Conservation (phyloP, 805 yeast genomes). For the Lipomyces starkeyi region DNA sequence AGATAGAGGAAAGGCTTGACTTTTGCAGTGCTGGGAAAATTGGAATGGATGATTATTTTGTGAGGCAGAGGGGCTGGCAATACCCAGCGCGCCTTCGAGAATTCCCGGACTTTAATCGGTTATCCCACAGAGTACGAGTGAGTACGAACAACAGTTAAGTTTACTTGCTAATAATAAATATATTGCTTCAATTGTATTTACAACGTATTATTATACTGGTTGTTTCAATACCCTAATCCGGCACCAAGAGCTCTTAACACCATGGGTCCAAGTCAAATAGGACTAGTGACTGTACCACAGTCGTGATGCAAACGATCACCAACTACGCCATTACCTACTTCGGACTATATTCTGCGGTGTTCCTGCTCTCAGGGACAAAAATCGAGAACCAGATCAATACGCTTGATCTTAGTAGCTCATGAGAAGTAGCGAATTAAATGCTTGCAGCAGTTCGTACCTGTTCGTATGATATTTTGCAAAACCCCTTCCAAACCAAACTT, state of each 20-base stretch:
- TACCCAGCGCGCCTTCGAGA: not conserved
- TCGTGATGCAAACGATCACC: not conserved
- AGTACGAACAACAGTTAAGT: not conserved
- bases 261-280: too few species aligned
- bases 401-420: not conserved
- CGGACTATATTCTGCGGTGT: not conserved
- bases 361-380: not conserved
- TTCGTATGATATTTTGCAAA: too few species aligned
- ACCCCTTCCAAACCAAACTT: too few species aligned
- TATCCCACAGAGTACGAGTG: too few species aligned
- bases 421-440: too few species aligned
- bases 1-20: not conserved
- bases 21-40: not conserved
- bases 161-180: too few species aligned
- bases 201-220: too few species aligned
- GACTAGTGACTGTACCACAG: too few species aligned
- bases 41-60: not conserved
- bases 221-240: too few species aligned
- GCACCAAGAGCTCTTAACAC: too few species aligned
- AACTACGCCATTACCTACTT: not conserved
- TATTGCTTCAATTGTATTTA: not conserved
- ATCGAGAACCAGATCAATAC: not conserved
- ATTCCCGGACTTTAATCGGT: not conserved
- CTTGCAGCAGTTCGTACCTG: too few species aligned
- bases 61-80: not conserved